Conservation (phyloP, 495 filamentous ascomycete species). For the Aspergillus carlsbadensis region DNA sequence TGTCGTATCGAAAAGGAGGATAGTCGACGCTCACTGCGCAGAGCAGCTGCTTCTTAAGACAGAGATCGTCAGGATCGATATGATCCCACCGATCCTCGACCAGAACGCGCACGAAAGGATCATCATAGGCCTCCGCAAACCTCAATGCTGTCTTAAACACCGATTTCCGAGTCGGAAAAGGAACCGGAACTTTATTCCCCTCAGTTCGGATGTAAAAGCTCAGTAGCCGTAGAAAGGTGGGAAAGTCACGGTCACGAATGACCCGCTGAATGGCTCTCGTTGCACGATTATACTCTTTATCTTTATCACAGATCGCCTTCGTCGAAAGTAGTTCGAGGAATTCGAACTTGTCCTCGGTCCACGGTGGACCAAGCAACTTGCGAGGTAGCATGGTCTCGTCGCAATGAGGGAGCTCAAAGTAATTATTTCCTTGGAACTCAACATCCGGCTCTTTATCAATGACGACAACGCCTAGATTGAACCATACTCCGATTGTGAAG, state of each 20-base stretch:
- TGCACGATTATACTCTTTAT: constrained; percentile 19
- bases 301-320: constrained; percentile 39
- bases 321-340: constrained; percentile 38
- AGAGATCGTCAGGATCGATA: constrained; percentile 24
- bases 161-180: constrained; percentile 30
- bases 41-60: constrained; percentile 25
- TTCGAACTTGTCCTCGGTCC: constrained; percentile 40
- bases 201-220: constrained; percentile 26
- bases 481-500: constrained; percentile 36
- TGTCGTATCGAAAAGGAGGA: too few species aligned
- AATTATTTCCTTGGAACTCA: constrained; percentile 29
- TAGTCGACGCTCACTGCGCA: neutral
- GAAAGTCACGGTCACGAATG: constrained; percentile 35
- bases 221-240: constrained; percentile 34
- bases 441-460: constrained; percentile 27
- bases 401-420: constrained; percentile 31
- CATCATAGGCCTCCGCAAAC: constrained; percentile 24
- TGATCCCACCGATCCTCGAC: constrained; percentile 35
- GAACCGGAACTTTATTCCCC: constrained; percentile 30
- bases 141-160: constrained; percentile 31
- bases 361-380: constrained; percentile 44
- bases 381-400: constrained; percentile 31
- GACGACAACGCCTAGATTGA: constrained; percentile 36
- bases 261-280: constrained; percentile 27
- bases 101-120: constrained; percentile 37